phyloP scores from a whole-genome alignment of 768 basidiomycete species.

The Lactifluus rugatus region DNA sequence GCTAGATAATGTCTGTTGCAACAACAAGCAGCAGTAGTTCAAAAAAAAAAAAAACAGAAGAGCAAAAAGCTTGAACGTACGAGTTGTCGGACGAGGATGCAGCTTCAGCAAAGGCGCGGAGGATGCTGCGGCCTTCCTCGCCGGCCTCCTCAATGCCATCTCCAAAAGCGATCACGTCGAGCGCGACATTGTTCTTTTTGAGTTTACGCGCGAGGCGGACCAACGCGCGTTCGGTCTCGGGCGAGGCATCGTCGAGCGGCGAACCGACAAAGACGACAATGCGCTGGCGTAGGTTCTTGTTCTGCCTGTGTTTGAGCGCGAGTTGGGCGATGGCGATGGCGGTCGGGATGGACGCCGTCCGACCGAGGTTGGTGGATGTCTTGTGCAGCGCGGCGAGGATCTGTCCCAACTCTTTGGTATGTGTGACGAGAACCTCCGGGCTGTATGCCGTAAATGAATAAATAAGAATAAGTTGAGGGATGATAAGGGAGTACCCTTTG shows the following conservation, averaged over 20 bases:
- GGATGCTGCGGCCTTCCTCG: conserved; percentile 51
- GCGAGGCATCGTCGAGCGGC: conserved; percentile 60
- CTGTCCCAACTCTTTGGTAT: conserved; percentile 91
- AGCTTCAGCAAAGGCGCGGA: conserved; percentile 77
- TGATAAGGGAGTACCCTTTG: conserved; percentile 53
- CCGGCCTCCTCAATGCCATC: conserved; percentile 68
- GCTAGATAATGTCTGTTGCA: conserved; percentile 63
- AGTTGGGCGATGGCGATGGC: conserved; percentile 91
- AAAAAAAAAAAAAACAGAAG: neutral
- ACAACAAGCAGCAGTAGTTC: neutral
- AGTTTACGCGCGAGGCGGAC: conserved; percentile 90
- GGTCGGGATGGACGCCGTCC: conserved; percentile 78
- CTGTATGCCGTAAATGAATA: conserved; percentile 29
- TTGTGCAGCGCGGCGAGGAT: conserved; percentile 72
- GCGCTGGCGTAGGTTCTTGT: conserved; percentile 95
- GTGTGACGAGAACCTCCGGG: conserved; percentile 92
- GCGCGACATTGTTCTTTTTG: conserved; percentile 98
- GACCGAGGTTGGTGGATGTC: conserved; percentile 63
- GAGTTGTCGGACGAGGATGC: conserved; percentile 78
- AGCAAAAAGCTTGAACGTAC: conserved; percentile 46
- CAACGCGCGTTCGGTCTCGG: conserved; percentile 65
- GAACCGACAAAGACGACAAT: conserved; percentile 92
- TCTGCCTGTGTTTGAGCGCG: conserved; percentile 93
- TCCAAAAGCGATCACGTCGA: conserved; percentile 86
- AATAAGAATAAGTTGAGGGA: neutral